A percentile compares a stretch with the other conserved stretches of the same genome.
Conservation (phyloP, 768 basidiomycete species). For the Boletus sp. region DNA sequence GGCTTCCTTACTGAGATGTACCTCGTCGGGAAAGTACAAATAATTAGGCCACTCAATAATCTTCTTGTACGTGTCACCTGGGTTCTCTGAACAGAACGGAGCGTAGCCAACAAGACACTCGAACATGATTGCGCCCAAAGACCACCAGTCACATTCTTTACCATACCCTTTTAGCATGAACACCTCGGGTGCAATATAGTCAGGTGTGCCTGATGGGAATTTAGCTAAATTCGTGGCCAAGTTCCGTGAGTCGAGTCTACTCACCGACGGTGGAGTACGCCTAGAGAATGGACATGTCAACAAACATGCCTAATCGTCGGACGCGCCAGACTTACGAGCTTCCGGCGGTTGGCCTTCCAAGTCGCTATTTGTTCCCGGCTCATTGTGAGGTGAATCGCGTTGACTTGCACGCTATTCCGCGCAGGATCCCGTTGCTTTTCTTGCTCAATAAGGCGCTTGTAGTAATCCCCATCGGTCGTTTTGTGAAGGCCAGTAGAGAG, state of each 20-base stretch:
- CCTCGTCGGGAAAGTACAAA: slow-evolving; percentile 92
- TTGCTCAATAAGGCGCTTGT: slow-evolving; percentile 86
- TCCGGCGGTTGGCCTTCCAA: slow-evolving; percentile 98
- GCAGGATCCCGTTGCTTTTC: slow-evolving; percentile 62
- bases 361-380: slow-evolving; percentile 95
- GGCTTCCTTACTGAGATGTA: slow-evolving; percentile 88
- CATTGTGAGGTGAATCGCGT: slow-evolving; percentile 97
- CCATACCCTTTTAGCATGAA: slow-evolving; percentile 97
- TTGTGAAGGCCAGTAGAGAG: slow-evolving; percentile 98
- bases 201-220: slow-evolving; percentile 28
- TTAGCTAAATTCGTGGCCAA: neutral
- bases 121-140: slow-evolving; percentile 97
- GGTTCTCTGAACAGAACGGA: slow-evolving; percentile 96
- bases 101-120: slow-evolving; percentile 98
- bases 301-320: neutral
- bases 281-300: slow-evolving; percentile 38
- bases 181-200: slow-evolving; percentile 93
- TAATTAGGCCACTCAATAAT: slow-evolving; percentile 95
- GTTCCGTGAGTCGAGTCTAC: slow-evolving; percentile 6
- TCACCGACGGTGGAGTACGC: slow-evolving; percentile 87
- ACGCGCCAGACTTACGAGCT: slow-evolving; percentile 57
- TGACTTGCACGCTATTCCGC: slow-evolving; percentile 96
- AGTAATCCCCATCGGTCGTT: slow-evolving; percentile 90
- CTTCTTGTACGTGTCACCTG: slow-evolving; percentile 97
- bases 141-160: slow-evolving; percentile 99